Conservation (phyloP, 1,284 basidiomycete species). For the Ceraceosorus bombacis region DNA sequence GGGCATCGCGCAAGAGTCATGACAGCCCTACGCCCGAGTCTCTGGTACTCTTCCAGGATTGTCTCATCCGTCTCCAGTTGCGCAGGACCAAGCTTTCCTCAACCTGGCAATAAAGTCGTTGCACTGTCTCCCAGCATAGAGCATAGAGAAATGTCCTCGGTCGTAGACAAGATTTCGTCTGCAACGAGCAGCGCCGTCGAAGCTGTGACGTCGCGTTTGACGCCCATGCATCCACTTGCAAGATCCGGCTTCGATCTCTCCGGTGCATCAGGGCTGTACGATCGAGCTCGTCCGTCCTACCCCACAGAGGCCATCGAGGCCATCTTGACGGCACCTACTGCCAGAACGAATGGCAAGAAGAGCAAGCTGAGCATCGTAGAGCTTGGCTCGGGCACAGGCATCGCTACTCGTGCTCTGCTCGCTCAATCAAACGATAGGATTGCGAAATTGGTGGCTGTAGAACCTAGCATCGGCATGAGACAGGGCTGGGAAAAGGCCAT, state of each 20-base stretch:
- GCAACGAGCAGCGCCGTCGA: too few species aligned
- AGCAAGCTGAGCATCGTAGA: conserved; percentile 29
- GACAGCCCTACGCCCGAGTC: too few species aligned
- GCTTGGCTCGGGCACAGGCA: conserved; percentile 42
- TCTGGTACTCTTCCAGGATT: too few species aligned
- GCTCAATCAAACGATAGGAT: conserved; percentile 13
- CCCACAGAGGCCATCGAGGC: background rate
- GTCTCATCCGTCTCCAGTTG: too few species aligned
- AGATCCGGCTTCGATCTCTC: conserved; percentile 10
- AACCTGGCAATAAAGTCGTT: too few species aligned
- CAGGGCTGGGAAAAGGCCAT: conserved; percentile 22
- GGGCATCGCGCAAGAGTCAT: too few species aligned
- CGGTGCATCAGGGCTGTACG: conserved; percentile 12
- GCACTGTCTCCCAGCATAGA: too few species aligned
- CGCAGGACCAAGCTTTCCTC: too few species aligned
- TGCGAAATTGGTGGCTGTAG: conserved; percentile 21
- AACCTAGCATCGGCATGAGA: conserved; percentile 38
- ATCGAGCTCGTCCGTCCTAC: conserved; percentile 8
- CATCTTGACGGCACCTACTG: background rate
- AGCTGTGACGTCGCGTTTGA: background rate
- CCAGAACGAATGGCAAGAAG: background rate
- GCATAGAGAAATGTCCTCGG: too few species aligned
- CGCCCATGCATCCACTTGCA: background rate
- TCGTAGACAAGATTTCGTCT: too few species aligned
- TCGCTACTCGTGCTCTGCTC: conserved; percentile 35